A percentile compares a stretch with the other conserved stretches of the same genome.
phyloP scores from a whole-genome alignment of 2,329 filamentous ascomycete species.

The Diaporthe australafricana region DNA sequence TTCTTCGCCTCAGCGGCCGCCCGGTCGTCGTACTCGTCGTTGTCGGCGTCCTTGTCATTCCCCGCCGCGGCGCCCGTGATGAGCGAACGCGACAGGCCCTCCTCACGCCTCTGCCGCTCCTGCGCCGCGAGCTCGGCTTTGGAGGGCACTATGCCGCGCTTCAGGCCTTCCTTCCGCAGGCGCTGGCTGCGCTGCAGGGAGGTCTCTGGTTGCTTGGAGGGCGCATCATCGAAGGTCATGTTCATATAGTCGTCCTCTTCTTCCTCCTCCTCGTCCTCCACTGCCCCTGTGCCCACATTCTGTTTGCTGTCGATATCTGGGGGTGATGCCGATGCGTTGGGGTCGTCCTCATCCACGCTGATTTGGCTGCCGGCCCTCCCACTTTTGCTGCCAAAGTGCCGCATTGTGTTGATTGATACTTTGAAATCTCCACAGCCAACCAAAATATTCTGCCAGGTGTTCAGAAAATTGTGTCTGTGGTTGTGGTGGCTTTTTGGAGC shows the following conservation, averaged over 20 bases:
- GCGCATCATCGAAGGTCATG: conserved; percentile 84
- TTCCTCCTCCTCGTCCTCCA: conserved; percentile 46
- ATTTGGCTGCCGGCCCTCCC: not conserved
- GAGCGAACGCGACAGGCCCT: conserved; percentile 79
- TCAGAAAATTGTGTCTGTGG: not conserved
- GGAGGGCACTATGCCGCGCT: conserved; percentile 76
- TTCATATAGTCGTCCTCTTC: conserved; percentile 98
- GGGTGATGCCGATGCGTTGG: not conserved
- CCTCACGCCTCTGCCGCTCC: conserved; percentile 78
- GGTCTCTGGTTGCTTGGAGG: conserved; percentile 58
- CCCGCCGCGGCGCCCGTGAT: conserved; percentile 61
- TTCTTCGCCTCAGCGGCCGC: conserved; percentile 39
- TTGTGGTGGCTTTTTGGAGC: not conserved
- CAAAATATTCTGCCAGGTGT: not conserved
- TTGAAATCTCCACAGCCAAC: not conserved
- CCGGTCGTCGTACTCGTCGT: conserved; percentile 34
- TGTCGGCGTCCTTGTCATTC: conserved; percentile 34
- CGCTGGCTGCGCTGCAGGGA: conserved; percentile 66
- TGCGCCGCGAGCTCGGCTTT: conserved; percentile 86
- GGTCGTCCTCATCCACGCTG: conserved; percentile 17
- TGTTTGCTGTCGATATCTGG: not conserved
- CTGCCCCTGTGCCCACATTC: not conserved
- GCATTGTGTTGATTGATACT: conserved; percentile 12
- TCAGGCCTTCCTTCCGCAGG: conserved; percentile 73
- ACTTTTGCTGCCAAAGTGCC: conserved; percentile 23